Conservation (phyloP, 2,329 filamentous ascomycete genomes). For the Venturia pyrina region DNA sequence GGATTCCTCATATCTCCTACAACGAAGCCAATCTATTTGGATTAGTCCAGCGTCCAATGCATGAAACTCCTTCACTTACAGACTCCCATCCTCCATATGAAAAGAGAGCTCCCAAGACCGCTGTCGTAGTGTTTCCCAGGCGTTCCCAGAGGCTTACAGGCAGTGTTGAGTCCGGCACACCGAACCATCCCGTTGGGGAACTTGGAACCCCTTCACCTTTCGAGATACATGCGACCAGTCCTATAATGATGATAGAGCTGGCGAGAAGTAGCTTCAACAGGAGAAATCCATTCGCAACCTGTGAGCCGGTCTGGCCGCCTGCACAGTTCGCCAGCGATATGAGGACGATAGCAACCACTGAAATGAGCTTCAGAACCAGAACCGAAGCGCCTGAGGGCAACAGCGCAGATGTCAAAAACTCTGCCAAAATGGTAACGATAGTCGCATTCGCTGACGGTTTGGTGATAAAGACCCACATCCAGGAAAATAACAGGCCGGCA, state of each 20-base stretch:
- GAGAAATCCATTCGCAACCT: conserved; percentile 32
- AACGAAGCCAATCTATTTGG: conserved; percentile 27
- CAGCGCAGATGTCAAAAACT: conserved; percentile 18
- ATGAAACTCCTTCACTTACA: conserved; percentile 26
- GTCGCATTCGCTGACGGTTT: conserved; percentile 57
- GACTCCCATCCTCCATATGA: conserved; percentile 59
- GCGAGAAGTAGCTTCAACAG: conserved; percentile 28
- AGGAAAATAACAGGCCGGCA: conserved; percentile 51
- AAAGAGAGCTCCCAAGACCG: conserved; percentile 53
- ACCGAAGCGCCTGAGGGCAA: conserved; percentile 7
- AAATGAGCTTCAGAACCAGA: conserved; percentile 25
- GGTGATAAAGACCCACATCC: conserved; percentile 55
- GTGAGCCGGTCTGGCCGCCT: conserved; percentile 30
- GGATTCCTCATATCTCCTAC: conserved; percentile 27
- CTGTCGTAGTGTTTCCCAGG: conserved; percentile 49
- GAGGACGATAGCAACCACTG: conserved; percentile 24
- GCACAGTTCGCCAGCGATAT: conserved; percentile 35
- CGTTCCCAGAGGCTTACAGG: conserved; percentile 45
- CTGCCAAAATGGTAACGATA: conserved; percentile 50
- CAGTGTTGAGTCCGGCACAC: conserved; percentile 43
- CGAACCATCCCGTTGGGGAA: conserved; percentile 37
- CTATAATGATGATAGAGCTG: conserved; percentile 22
- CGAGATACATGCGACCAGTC: conserved; percentile 20
- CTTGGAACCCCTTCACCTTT: conserved; percentile 21
- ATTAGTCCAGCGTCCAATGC: conserved; percentile 13